phyloP scores from a whole-genome alignment of 768 basidiomycete genomes.

The Podaxis mareebaensis region DNA sequence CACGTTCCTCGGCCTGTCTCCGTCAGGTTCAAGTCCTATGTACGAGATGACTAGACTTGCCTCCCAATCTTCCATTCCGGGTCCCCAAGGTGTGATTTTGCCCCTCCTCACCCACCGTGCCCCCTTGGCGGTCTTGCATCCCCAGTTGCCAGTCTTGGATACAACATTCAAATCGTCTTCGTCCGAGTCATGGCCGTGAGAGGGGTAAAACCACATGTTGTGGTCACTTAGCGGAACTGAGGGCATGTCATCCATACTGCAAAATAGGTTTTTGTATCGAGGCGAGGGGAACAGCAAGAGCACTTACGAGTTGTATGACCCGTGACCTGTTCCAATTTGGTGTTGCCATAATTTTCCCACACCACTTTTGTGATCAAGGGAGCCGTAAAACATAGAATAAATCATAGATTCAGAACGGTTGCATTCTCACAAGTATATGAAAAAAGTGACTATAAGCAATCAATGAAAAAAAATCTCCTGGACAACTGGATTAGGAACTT shows the following conservation, averaged over 20 bases:
- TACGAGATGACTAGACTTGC: conserved; percentile 37
- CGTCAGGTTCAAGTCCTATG: conserved; percentile 11
- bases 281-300: background rate
- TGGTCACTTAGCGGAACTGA: conserved; percentile 59
- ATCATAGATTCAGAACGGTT: too few species aligned
- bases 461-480: too few species aligned
- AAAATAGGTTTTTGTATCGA: background rate
- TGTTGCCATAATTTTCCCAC: too few species aligned
- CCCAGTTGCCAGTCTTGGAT: conserved; percentile 76
- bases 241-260: conserved; percentile 14
- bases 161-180: conserved; percentile 52
- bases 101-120: conserved; percentile 82
- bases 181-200: conserved; percentile 70
- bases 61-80: conserved; percentile 85
- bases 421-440: too few species aligned
- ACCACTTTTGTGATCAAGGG: too few species aligned
- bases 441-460: too few species aligned
- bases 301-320: too few species aligned
- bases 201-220: conserved; percentile 83
- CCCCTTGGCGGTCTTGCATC: conserved; percentile 72
- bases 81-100: conserved; percentile 84
- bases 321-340: too few species aligned
- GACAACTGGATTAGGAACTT: too few species aligned
- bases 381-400: too few species aligned
- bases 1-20: conserved; percentile 75